Percentiles rank a stretch among this genome's conserved stretches.
Conservation (phyloP, 1,139 yeast species). For the Kodamaea fungicola region DNA sequence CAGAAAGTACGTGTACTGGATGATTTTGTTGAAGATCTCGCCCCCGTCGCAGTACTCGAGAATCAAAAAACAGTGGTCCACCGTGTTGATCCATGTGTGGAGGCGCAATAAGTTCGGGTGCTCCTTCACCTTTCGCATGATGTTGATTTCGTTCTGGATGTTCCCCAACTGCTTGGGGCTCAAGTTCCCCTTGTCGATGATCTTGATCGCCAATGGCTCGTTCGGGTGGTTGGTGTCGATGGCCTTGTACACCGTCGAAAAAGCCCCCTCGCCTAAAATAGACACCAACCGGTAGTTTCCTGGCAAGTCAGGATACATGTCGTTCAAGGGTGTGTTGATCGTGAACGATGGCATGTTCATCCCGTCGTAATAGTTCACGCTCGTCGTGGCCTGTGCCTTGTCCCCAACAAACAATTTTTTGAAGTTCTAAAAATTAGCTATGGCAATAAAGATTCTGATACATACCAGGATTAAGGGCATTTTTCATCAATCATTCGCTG, state of each 20-base stretch:
- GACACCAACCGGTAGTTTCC: slow-evolving; percentile 16
- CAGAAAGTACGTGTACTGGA: slow-evolving; percentile 83
- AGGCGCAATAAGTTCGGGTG: slow-evolving; percentile 75
- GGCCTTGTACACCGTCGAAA: slow-evolving; percentile 82
- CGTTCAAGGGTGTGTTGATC: slow-evolving; percentile 5
- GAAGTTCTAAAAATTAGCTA: slow-evolving; percentile 12
- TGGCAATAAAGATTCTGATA: slow-evolving; percentile 2
- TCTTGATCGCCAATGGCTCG: slow-evolving; percentile 73
- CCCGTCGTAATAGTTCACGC: not conserved
- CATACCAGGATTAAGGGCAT: slow-evolving; percentile 21
- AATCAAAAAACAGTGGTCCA: slow-evolving; percentile 68
- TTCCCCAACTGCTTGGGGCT: slow-evolving; percentile 48
- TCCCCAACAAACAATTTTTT: slow-evolving; percentile 12
- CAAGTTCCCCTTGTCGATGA: slow-evolving; percentile 66
- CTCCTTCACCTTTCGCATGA: slow-evolving; percentile 65
- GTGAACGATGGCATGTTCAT: slow-evolving; percentile 3
- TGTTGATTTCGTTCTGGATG: slow-evolving; percentile 80
- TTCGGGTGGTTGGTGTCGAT: slow-evolving; percentile 38
- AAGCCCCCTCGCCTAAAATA: slow-evolving; percentile 80
- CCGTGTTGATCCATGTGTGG: slow-evolving; percentile 55
- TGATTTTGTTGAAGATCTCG: slow-evolving; percentile 91
- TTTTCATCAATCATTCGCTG: slow-evolving; percentile 3
- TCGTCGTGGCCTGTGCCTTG: not conserved
- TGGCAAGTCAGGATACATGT: slow-evolving; percentile 16
- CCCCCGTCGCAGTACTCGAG: slow-evolving; percentile 91